A percentile compares a stretch with the other conserved stretches of the same genome.
These are phyloP conservation scores for Pleurotus cornucopiae DNA, from an alignment of 768 basidiomycete genomes.

Conservation along the genomic window DNA sequence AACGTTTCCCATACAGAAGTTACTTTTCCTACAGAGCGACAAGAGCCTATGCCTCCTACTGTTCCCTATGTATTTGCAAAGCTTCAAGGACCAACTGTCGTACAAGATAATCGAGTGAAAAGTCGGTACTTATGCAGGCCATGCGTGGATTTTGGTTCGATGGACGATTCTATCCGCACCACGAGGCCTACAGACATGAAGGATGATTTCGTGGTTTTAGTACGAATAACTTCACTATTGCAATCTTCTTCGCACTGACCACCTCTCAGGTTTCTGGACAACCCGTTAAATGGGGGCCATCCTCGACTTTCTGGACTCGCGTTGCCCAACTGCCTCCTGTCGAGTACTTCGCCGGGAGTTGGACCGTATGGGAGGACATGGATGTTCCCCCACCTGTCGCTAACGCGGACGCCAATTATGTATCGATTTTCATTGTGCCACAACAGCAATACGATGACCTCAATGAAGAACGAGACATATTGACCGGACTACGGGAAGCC, in stretches of 20 bases:
- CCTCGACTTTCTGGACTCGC: neutral
- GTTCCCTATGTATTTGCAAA: no score
- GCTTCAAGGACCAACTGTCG: no score
- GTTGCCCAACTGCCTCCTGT: neutral
- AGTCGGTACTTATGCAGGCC: no score
- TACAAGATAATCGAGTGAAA: no score
- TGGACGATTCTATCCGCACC: no score
- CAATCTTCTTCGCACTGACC: neutral
- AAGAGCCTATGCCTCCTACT: no score
- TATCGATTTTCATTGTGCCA: neutral
- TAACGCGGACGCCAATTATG: neutral
- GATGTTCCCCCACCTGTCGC: neutral
- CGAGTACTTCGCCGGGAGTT: neutral
- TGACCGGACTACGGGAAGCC: neutral
- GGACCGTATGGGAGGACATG: neutral
- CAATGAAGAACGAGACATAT: neutral
- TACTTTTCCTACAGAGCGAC: no score
- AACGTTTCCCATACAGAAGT: no score
- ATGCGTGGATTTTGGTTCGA: no score
- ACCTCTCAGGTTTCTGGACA: neutral
- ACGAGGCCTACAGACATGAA: neutral
- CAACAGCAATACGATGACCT: neutral
- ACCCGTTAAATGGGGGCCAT: neutral
- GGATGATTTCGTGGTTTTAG: neutral
- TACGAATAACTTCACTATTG: neutral